Percentiles rank a stretch among this genome's conserved stretches.
Evolutionary conservation across 78 protist species (phyloP).

Genomic region (Polysphondylium violaceum): DNA sequence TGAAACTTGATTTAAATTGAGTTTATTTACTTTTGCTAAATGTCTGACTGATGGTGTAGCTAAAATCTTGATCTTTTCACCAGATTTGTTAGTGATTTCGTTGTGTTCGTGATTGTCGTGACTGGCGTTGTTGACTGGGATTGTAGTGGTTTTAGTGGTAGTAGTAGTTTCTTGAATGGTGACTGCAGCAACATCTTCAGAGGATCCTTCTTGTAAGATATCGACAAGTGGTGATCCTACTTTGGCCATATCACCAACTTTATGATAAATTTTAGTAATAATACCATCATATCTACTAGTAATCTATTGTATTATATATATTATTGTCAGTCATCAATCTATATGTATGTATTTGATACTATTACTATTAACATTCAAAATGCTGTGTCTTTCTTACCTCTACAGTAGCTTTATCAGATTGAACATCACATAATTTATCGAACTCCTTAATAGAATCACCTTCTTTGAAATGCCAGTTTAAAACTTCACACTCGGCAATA

Average conservation of each 20-base stretch:
- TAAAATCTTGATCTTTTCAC: conserved; percentile 48
- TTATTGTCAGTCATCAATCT: background rate
- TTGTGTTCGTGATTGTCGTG: conserved; percentile 37
- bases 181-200: background rate
- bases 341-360: background rate
- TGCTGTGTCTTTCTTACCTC: conserved; percentile 24
- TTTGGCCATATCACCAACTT: conserved; percentile 88
- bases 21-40: conserved; percentile 82
- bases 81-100: conserved; percentile 22
- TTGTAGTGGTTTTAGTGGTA: background rate
- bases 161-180: conserved; percentile 26
- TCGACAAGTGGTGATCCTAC: conserved; percentile 90
- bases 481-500: conserved; percentile 95
- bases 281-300: conserved; percentile 89
- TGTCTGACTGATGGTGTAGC: conserved; percentile 95
- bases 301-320: conserved; percentile 67
- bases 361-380: conserved; percentile 3
- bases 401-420: conserved; percentile 96
- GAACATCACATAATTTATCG: conserved; percentile 94
- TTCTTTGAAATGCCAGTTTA: conserved; percentile 91
- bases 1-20: conserved; percentile 64
- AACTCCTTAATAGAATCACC: conserved; percentile 91
- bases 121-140: background rate
- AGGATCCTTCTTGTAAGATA: conserved; percentile 78
- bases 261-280: conserved; percentile 79